phyloP scores from a whole-genome alignment of 768 basidiomycete species.

The Trametes punicea region DNA sequence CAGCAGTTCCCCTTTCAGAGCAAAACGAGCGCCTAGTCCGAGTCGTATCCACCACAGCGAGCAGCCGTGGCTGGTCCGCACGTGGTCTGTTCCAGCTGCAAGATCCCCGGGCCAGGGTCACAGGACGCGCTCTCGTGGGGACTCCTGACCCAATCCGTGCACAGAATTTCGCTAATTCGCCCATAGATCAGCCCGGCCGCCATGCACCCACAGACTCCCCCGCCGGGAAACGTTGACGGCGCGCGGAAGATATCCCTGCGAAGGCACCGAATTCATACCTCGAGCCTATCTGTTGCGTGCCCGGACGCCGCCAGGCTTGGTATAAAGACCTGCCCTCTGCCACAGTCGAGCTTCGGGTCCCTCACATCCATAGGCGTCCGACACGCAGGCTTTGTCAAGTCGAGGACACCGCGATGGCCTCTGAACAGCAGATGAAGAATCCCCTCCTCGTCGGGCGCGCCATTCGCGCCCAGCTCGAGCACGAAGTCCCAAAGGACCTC shows the following conservation, averaged over 20 bases:
- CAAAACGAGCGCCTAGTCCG: no score
- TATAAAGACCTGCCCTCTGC: slow-evolving; percentile 8
- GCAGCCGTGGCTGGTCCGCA: slow-evolving; percentile 2
- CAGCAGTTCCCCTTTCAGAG: slow-evolving; percentile 1
- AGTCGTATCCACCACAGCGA: no score
- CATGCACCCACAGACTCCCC: slow-evolving; percentile 6
- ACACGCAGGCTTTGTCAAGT: no score
- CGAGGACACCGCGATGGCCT: slow-evolving; percentile 26
- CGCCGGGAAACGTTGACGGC: slow-evolving; percentile 10
- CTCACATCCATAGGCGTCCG: background rate
- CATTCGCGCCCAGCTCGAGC: slow-evolving; percentile 35
- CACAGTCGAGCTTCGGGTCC: background rate
- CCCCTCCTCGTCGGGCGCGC: slow-evolving; percentile 33
- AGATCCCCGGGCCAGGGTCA: background rate
- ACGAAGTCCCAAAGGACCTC: slow-evolving; percentile 33
- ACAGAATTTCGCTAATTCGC: background rate
- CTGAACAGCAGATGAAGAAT: slow-evolving; percentile 31
- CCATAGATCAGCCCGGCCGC: slow-evolving; percentile 12
- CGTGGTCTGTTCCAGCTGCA: slow-evolving; percentile 11
- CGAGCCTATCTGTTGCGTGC: background rate
- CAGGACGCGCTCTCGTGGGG: slow-evolving; percentile 13
- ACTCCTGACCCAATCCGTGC: slow-evolving; percentile 11
- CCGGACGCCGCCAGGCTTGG: slow-evolving; percentile 5
- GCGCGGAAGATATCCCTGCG: slow-evolving; percentile 6
- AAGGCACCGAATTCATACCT: background rate